Conservation (phyloP, 2,329 filamentous ascomycete species). For the Talaromyces sp. region DNA sequence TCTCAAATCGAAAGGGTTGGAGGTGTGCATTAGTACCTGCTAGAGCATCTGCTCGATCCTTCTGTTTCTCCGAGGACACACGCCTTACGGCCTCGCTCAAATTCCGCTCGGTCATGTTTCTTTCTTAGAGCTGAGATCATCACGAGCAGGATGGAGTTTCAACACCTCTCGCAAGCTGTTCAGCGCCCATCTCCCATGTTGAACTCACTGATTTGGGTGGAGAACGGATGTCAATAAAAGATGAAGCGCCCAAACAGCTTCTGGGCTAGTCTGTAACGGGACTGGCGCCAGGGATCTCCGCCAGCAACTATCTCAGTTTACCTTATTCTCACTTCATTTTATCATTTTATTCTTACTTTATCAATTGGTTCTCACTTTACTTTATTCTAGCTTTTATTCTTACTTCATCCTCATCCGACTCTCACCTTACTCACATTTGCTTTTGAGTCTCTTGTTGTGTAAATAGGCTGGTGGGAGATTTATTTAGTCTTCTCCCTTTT, state of each 20-base stretch:
- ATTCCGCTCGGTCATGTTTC: constrained; percentile 37
- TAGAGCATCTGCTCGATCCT: constrained; percentile 47
- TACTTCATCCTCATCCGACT: background rate
- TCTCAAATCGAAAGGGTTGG: constrained; percentile 6
- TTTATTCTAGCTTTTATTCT: background rate
- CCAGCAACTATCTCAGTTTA: background rate
- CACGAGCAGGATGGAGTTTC: background rate
- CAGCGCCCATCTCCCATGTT: background rate
- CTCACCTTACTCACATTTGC: background rate
- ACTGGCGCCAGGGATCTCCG: background rate
- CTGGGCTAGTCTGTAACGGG: background rate
- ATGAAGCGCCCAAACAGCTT: background rate
- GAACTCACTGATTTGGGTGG: background rate
- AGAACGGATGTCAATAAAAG: background rate
- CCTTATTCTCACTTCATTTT: background rate
- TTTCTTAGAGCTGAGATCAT: background rate
- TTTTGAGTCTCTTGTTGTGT: background rate
- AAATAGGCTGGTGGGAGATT: background rate
- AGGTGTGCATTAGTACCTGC: constrained; percentile 30
- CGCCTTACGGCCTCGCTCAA: constrained; percentile 37
- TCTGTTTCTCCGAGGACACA: constrained; percentile 38
- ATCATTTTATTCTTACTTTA: background rate
- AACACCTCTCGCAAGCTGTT: background rate
- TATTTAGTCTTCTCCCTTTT: background rate
- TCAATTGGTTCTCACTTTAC: background rate